Evolutionary conservation across 2,329 filamentous ascomycete species (phyloP), one percentile per base, ranked within the genome.

Genomic region (Fusarium chlamydosporum): DNA sequence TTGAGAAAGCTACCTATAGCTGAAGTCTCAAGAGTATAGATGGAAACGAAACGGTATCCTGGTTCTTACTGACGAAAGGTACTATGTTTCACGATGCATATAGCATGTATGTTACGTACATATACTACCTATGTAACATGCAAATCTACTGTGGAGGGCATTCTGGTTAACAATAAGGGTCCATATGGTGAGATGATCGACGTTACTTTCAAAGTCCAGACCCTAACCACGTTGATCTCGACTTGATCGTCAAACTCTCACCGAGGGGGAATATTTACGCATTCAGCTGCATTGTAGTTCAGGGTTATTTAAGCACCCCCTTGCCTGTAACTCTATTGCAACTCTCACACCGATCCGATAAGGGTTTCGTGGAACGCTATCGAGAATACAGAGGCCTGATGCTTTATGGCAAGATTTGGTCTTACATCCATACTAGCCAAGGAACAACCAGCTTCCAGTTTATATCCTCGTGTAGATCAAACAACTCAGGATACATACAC

Each of bases 251-350:
- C 81, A 86, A 46, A 91, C 89, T 0, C 90, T 89, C 4, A 91
- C 92, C 80, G 88, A 91, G 76, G 90, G 90, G 92, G 80, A 88
- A 85, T 3, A 89, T 92, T 37, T 86, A 89, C 54, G 88, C 86
- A 54, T 92, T 92, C 81, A 91, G 91, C 81, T 83, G 91, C 77
- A 79, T 92, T 54, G 91, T 92, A 76, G 82, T 88, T 76, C 84
- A 83, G 1, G 90, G 90, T 68, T 89, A 65, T 23, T 51, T 51
- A 51, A 56, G 7, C 16, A 18, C 8, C 20, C 10, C 16, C 20
- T 18, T 12, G 37, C n/a, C 13, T 12, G 10, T 15, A 6, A 26
- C 5, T 8, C 26, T 13, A 7, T 12, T n/a, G 9, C 3, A 38
- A 29, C 20, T 40, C 16, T 15, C 9, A 38, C 10, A 31, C 40